These are phyloP conservation scores for Rhodotorula taiwanensis DNA, from an alignment of 768 basidiomycete genomes.

Conservation along the genomic window DNA sequence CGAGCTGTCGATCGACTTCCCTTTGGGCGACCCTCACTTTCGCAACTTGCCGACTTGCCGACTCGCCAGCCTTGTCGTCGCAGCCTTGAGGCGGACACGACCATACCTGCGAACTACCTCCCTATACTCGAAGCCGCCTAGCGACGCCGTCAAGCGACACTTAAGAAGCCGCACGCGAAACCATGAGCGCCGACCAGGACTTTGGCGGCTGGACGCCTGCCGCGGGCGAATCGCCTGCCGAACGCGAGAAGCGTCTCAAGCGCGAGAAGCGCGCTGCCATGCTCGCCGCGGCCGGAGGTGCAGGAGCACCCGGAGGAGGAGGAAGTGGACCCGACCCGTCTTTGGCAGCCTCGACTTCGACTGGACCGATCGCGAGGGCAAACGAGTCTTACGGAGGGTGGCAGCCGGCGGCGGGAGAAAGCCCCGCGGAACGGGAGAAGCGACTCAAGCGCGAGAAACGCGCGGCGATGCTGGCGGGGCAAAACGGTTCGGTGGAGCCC, in stretches of 20 bases:
- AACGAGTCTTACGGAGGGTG: slow-evolving; percentile 15
- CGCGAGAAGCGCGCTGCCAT: slow-evolving; percentile 18
- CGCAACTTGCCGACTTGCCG: not conserved
- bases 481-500: not conserved
- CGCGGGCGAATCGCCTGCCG: slow-evolving; percentile 10
- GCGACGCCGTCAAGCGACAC: too few species aligned
- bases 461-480: slow-evolving; percentile 1
- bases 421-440: slow-evolving; percentile 27
- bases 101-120: too few species aligned
- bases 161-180: too few species aligned
- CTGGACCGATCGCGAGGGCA: not conserved
- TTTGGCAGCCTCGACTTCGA: too few species aligned
- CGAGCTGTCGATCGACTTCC: too few species aligned
- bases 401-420: slow-evolving; percentile 28
- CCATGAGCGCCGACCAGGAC: not conserved
- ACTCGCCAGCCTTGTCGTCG: too few species aligned
- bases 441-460: slow-evolving; percentile 29
- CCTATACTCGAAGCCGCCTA: too few species aligned
- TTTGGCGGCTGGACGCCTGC: slow-evolving; percentile 16
- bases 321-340: too few species aligned
- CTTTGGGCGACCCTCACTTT: too few species aligned
- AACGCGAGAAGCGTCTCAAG: slow-evolving; percentile 36
- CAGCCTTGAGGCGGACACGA: too few species aligned
- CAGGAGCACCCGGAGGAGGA: too few species aligned
- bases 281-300: not conserved